These are phyloP conservation scores for Piloderma croceum DNA, from an alignment of 768 basidiomycete species.

Conservation along the genomic window DNA sequence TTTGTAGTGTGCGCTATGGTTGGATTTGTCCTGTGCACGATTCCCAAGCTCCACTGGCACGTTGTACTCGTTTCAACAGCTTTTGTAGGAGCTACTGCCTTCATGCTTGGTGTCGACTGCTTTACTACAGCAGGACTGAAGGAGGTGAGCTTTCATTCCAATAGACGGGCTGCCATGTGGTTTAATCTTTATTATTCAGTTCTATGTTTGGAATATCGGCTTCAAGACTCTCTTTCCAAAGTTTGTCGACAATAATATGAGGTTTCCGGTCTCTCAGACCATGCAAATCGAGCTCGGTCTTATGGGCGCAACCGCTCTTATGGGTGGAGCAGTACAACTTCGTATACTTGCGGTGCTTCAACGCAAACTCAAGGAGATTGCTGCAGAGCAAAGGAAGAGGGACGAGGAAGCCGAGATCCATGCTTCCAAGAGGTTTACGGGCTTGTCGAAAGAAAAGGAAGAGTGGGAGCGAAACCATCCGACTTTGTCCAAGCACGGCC, in stretches of 20 bases:
- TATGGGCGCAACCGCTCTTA: conserved; percentile 74
- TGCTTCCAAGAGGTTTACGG: conserved; percentile 64
- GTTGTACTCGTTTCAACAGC: conserved; percentile 83
- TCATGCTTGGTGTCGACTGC: conserved; percentile 92
- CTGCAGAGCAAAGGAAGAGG: conserved; percentile 62
- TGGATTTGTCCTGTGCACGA: conserved; percentile 79
- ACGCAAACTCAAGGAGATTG: conserved; percentile 73
- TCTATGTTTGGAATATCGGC: conserved; percentile 94
- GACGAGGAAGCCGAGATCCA: conserved; percentile 73
- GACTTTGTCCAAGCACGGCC: conserved; percentile 50
- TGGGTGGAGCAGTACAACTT: conserved; percentile 87
- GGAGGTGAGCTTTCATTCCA: conserved; percentile 51
- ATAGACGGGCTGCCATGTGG: conserved; percentile 7
- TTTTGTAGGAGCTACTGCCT: conserved; percentile 83
- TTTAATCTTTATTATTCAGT: conserved; percentile 40
- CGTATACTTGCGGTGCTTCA: conserved; percentile 78
- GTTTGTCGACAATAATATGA: conserved; percentile 57
- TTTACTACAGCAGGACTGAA: conserved; percentile 89
- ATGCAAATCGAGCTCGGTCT: conserved; percentile 94
- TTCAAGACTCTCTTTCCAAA: conserved; percentile 77
- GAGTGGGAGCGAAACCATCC: conserved; percentile 90
- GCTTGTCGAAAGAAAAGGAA: conserved; percentile 60
- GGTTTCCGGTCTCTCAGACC: conserved; percentile 80
- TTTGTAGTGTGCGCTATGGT: conserved; percentile 59
- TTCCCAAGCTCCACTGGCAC: conserved; percentile 84